A percentile compares a stretch with the other conserved stretches of the same genome.
These are phyloP conservation scores for Phycomyces blakesleeanus DNA, from an alignment of 192 early-diverging fungal genomes.

Conservation along the genomic window DNA sequence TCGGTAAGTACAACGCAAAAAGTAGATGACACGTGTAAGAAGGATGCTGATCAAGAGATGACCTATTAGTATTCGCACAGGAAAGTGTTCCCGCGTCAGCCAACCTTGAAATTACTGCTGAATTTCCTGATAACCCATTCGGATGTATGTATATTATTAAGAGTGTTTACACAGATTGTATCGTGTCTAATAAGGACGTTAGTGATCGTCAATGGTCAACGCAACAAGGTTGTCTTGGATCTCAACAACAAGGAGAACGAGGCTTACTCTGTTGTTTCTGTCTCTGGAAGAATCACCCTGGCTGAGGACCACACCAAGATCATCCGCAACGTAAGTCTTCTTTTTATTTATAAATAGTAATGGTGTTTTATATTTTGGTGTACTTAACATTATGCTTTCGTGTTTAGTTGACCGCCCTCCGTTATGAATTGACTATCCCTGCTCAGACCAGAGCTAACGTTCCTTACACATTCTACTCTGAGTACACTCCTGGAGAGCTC, in stretches of 20 bases:
- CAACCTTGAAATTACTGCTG: conserved; percentile 21
- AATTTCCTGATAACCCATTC: conserved; percentile 41
- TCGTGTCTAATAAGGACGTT: neutral
- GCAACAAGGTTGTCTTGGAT: conserved; percentile 34
- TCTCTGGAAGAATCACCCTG: conserved; percentile 31
- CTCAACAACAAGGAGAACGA: conserved; percentile 38
- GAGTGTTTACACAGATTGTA: neutral
- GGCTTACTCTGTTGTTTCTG: conserved; percentile 25
- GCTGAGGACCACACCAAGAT: conserved; percentile 29
- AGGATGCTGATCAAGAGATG: neutral
- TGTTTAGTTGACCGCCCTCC: conserved; percentile 32
- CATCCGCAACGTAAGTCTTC: conserved; percentile 37
- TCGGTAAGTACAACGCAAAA: neutral
- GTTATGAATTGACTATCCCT: conserved; percentile 32
- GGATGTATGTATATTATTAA: conserved; percentile 28
- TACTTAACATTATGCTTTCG: neutral
- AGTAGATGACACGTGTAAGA: neutral
- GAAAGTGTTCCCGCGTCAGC: conserved; percentile 4
- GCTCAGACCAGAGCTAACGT: conserved; percentile 34
- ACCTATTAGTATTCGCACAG: conserved; percentile 16
- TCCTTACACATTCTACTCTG: conserved; percentile 44
- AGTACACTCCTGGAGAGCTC: conserved; percentile 42
- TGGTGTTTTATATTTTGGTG: neutral
- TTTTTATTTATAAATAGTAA: neutral
- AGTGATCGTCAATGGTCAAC: conserved; percentile 46